Conservation (phyloP, 768 basidiomycete genomes). For the Lactifluus rugatus region DNA sequence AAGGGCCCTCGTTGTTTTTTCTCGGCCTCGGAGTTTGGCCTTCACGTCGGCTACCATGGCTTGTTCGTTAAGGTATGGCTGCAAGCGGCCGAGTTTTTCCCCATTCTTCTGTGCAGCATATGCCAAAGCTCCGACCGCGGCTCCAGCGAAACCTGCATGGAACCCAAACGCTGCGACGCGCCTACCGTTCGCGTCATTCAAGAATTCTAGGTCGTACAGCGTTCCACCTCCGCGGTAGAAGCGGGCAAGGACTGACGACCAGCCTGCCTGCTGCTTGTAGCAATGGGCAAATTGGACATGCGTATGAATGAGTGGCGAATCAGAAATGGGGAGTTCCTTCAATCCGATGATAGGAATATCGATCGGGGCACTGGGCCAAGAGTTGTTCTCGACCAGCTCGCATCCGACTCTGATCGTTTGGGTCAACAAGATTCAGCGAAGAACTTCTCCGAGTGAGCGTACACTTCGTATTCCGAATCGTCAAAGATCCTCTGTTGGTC, state of each 20-base stretch:
- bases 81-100: constrained; percentile 51
- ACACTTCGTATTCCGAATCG: constrained; percentile 89
- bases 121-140: constrained; percentile 83
- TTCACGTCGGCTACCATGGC: constrained; percentile 77
- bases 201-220: constrained; percentile 93
- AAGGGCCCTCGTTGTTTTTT: constrained; percentile 70
- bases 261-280: constrained; percentile 92
- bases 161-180: constrained; percentile 97
- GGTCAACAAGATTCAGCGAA: constrained; percentile 8
- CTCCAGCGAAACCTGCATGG: constrained; percentile 98
- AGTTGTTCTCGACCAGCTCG: constrained; percentile 74
- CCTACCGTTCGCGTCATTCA: constrained; percentile 72
- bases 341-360: constrained; percentile 81
- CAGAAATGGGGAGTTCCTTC: constrained; percentile 87
- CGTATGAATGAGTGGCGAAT: constrained; percentile 78
- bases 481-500: constrained; percentile 92
- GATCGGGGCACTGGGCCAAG: constrained; percentile 76
- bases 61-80: constrained; percentile 74
- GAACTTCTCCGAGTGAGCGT: constrained; percentile 28
- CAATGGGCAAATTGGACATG: constrained; percentile 99
- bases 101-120: constrained; percentile 56
- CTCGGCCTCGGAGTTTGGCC: constrained; percentile 51
- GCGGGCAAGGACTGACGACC: constrained; percentile 76
- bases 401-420: constrained; percentile 66
- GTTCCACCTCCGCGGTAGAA: constrained; percentile 78